Evolutionary conservation across 306 rosid genomes (phyloP), one percentile per base, ranked within the genome.

Genomic region (Rosa chinensis): DNA sequence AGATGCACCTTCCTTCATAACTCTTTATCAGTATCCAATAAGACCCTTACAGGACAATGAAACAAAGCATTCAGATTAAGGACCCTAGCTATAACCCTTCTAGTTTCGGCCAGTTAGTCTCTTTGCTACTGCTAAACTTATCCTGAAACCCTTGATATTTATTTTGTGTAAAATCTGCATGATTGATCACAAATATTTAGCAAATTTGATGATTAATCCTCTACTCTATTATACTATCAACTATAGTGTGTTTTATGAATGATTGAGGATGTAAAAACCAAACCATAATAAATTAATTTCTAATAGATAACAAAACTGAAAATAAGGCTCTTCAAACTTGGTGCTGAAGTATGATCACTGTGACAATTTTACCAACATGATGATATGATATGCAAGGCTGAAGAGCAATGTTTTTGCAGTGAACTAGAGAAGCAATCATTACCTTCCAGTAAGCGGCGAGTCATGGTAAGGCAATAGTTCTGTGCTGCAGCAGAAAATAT

Each of bases 371-470:
- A 12, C 44, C 67, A 62, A 62, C 67, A 62, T 10, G 5, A 59
- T 2, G 13, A 43, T n/a, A 59, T 2, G 13, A 43, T n/a, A 64
- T 16, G 28, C 14, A 49, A 48, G 17, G 40, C 18, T 28, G 20
- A 61, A 43, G 42, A 58, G 21, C 10, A 59, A 37, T 77, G 25
- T 42, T 55, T 73, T 21, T n/a, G 50, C 58, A 23, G 44, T 9
- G 18, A 66, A 25, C 63, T 39, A 63, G 44, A 1, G 73, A 52
- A 43, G 66, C 52, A 39, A 45, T 20, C 17, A 1, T 55, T 75
- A 91, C 93, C 93, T 88, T 84, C 66, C 37, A 84, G 86, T 76
- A 67, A 16, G 53, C 58, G 88, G 61, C 89, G 84, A 82, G 89
- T 47, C 92, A 91, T 89, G 25, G 32, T 69, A 35, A 21, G 48